Evolutionary conservation across 164 flowering plant genomes (phyloP).

Genomic region (Aristolochia contorta): DNA sequence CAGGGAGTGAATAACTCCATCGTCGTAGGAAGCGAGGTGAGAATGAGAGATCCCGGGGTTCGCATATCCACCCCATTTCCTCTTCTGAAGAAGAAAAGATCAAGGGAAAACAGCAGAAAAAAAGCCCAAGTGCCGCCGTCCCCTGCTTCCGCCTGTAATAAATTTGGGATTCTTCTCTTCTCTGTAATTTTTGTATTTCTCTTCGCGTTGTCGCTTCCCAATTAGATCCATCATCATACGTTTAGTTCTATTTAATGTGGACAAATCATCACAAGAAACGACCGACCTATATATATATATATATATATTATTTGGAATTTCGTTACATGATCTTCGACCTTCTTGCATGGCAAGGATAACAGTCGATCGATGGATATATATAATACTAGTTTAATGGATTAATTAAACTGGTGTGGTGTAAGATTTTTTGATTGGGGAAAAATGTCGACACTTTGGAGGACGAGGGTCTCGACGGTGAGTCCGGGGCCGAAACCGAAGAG

Average conservation of each 20-base stretch:
- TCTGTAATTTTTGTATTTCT: background rate
- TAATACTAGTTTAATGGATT: no score
- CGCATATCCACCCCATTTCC: slow-evolving; percentile 15
- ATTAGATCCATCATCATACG: no score
- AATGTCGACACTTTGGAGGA: slow-evolving; percentile 10
- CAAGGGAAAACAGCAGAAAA: slow-evolving; percentile 1
- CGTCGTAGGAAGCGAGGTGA: slow-evolving; percentile 51
- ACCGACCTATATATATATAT: no score
- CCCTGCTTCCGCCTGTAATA: background rate
- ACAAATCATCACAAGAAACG: no score
- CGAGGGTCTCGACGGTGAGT: slow-evolving; percentile 21
- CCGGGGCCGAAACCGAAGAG: slow-evolving; percentile 23
- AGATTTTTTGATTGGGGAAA: no score
- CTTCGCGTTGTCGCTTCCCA: background rate
- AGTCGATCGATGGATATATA: no score
- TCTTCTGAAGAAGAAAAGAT: background rate
- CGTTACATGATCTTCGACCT: no score
- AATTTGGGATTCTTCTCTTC: background rate
- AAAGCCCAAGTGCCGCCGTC: background rate
- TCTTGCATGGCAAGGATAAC: no score
- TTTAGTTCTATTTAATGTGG: no score
- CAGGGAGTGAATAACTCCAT: slow-evolving; percentile 62
- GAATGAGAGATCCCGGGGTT: slow-evolving; percentile 57
- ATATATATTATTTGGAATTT: no score
- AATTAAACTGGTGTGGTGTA: no score